Evolutionary conservation across 352 stramenopile species (phyloP), one percentile per base, ranked within the genome.

Genomic region (Plasmopara muralis): DNA sequence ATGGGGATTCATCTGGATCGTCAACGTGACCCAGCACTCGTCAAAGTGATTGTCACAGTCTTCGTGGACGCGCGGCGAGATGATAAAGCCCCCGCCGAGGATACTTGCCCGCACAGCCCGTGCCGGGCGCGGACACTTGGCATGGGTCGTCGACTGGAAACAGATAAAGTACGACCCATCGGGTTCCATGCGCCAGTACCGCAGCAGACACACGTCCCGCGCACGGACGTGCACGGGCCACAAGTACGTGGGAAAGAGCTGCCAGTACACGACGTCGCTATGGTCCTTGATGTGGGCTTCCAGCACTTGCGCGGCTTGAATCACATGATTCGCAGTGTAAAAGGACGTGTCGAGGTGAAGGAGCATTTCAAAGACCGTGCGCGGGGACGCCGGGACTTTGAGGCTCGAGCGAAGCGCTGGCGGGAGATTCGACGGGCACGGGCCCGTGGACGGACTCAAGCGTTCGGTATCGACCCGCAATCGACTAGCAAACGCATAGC

Each of bases 131-230:
- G 78, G 82, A 37, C 77, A 90, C 5, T 81, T 58, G 2, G 52
- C 6, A 51, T 93, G 76, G 0, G 74, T 77, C 13, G 78, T 89
- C n/a, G 83, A 93, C 65, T 93, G 83, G 53, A 90, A 88, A 53
- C 80, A 91, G 47, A 93, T 77, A 53, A 91, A 87, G 42, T 90
- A 93, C 3, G 80, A 87, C 20, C 72, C 67, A 55, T 91, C 80
- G 5, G 82, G 71, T 41, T 91, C 78, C 58, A 87, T 89, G 10
- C 77, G 78, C 83, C 83, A 93, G 51, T 93, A 89, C 20, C 83
- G 77, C 4, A 91, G 59, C 41, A 93, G 55, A 30, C 78, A 89
- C 28, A 89, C 53, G 15, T 93, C 80, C 8, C 83, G 80, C n/a
- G 74, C 58, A 38, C 74, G 76, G 5, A 85, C 78, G 15, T 70